A percentile compares a stretch with the other conserved stretches of the same genome.
Evolutionary conservation across 2,329 filamentous ascomycete genomes (phyloP).

Genomic region (Venturia aucupariae): DNA sequence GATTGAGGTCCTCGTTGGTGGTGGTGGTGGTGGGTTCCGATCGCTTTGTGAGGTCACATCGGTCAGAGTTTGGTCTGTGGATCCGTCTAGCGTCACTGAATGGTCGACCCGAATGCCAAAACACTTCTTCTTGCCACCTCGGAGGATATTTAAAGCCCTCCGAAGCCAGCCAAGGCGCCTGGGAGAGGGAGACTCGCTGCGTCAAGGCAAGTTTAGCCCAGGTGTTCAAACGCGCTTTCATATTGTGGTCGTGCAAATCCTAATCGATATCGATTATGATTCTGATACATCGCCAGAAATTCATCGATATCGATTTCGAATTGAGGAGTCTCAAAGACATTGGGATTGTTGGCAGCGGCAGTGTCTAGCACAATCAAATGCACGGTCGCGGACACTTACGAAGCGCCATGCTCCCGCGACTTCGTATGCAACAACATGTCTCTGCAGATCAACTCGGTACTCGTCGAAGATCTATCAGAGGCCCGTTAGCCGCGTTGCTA

Average conservation of each 20-base stretch:
- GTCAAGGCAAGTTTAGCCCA: neutral
- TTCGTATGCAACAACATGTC: slow-evolving; percentile 38
- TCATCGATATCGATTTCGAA: too few relatives aligned
- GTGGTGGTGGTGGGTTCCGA: neutral
- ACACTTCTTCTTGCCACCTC: neutral
- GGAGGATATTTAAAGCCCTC: neutral
- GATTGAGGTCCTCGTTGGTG: neutral
- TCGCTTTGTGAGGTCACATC: neutral
- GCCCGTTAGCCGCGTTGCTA: slow-evolving; percentile 35
- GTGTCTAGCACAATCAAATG: too few relatives aligned
- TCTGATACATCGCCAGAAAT: too few relatives aligned
- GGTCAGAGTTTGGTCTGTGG: neutral
- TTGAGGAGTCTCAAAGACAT: too few relatives aligned
- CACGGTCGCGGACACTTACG: neutral
- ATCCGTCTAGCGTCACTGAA: neutral
- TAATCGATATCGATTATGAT: neutral
- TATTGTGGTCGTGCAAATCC: neutral
- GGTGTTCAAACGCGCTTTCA: neutral
- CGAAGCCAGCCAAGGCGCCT: neutral
- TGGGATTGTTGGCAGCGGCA: too few relatives aligned
- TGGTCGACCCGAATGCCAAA: neutral
- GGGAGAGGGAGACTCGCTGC: neutral
- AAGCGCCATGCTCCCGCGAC: neutral
- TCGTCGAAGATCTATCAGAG: slow-evolving; percentile 35
- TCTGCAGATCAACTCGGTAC: slow-evolving; percentile 35